Conservation (phyloP, 768 basidiomycete genomes). For the Leucosporidium creatinivorum region DNA sequence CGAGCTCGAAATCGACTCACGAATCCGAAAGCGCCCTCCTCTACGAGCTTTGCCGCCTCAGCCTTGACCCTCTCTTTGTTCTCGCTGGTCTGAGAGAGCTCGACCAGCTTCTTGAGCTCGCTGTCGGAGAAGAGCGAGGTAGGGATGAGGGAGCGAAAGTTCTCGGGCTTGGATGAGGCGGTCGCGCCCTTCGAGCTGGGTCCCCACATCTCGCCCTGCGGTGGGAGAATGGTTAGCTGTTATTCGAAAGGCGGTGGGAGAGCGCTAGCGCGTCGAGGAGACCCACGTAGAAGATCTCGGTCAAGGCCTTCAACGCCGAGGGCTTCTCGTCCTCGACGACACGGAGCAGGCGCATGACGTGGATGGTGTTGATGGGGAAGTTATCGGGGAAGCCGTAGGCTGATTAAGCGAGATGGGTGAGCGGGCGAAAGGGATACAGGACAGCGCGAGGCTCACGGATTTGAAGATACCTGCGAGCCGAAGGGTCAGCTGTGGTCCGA, state of each 20-base stretch:
- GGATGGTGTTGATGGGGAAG: slow-evolving; percentile 28
- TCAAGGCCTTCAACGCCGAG: slow-evolving; percentile 6
- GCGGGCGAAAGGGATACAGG: neutral
- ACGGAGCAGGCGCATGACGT: slow-evolving; percentile 16
- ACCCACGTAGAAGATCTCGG: slow-evolving; percentile 22
- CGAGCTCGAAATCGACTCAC: slow-evolving; percentile 1
- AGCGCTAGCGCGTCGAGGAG: neutral
- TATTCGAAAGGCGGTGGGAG: neutral
- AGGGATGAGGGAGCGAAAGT: neutral
- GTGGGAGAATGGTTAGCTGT: neutral
- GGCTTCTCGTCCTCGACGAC: slow-evolving; percentile 16
- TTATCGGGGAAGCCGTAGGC: slow-evolving; percentile 12
- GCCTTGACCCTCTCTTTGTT: slow-evolving; percentile 21
- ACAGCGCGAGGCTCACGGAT: neutral
- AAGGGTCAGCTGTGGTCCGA: no score
- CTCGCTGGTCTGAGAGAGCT: neutral
- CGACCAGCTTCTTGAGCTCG: neutral
- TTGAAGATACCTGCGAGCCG: no score
- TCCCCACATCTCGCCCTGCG: slow-evolving; percentile 8
- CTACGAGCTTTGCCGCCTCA: slow-evolving; percentile 9
- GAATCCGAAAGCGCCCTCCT: slow-evolving; percentile 23
- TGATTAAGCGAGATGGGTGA: neutral
- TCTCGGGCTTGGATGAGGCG: slow-evolving; percentile 5
- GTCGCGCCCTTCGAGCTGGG: neutral
- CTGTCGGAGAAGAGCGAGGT: neutral